Conservation (phyloP, 2,329 filamentous ascomycete genomes). For the Pyrenophora seminiperda region DNA sequence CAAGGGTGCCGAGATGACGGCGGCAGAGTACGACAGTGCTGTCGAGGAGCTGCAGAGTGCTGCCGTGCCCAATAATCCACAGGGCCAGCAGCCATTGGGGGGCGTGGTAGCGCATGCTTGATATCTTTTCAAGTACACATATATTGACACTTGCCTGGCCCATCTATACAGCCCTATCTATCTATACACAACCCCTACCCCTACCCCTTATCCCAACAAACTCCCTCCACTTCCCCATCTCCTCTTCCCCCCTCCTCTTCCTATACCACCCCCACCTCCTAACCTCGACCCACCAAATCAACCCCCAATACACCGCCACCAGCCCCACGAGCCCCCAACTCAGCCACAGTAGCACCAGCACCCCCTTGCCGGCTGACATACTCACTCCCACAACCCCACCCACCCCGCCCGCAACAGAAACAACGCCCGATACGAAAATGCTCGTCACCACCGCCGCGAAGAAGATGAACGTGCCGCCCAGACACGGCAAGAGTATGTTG, state of each 20-base stretch:
- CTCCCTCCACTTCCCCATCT: constrained; percentile 32
- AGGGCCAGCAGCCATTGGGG: constrained; percentile 45
- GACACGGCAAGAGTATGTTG: constrained; percentile 19
- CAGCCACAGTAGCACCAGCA: constrained; percentile 30
- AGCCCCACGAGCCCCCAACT: constrained; percentile 16
- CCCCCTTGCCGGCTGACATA: constrained; percentile 14
- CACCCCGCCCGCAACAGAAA: constrained; percentile 10
- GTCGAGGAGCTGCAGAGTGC: constrained; percentile 44
- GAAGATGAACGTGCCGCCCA: constrained; percentile 16
- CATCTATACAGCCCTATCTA: too few species aligned
- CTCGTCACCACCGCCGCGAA: constrained; percentile 25
- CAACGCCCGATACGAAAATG: constrained; percentile 12
- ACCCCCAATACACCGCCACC: constrained; percentile 24
- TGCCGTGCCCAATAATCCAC: constrained; percentile 24
- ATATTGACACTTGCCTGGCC: too few species aligned
- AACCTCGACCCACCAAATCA: constrained; percentile 37
- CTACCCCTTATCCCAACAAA: too few species aligned
- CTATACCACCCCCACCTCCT: constrained; percentile 24
- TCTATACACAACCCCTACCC: background rate
- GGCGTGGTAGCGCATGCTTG: constrained; percentile 46
- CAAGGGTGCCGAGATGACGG: constrained; percentile 20
- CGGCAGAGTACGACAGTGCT: constrained; percentile 36
- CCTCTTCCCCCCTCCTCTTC: constrained; percentile 21
- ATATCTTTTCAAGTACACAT: background rate
- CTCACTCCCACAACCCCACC: constrained; percentile 13